phyloP scores from a whole-genome alignment of 2,329 filamentous ascomycete genomes.

The Paramyrothecium roridum region DNA sequence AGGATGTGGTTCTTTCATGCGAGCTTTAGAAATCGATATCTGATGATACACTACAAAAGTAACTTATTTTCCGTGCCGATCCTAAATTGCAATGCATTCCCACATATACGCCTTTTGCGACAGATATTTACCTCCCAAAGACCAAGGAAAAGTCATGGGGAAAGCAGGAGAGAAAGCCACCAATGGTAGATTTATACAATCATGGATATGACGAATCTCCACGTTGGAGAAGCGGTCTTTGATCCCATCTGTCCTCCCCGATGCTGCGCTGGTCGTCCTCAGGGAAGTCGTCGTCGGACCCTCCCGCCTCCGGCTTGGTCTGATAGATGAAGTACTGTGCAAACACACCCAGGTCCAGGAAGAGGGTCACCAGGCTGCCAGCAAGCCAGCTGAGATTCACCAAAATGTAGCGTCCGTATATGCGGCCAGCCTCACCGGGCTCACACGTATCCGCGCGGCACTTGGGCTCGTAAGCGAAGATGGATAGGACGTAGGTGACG shows the following conservation, averaged over 20 bases:
- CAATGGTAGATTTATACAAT: neutral
- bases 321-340: constrained; percentile 88
- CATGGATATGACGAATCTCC: constrained; percentile 23
- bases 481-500: constrained; percentile 86
- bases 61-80: too few species aligned
- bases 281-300: constrained; percentile 19
- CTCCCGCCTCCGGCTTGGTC: constrained; percentile 28
- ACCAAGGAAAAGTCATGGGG: neutral
- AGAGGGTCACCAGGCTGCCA: constrained; percentile 82
- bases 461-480: constrained; percentile 81
- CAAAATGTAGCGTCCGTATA: constrained; percentile 80
- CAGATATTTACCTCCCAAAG: neutral
- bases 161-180: neutral
- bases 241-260: constrained; percentile 31
- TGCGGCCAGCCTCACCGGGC: constrained; percentile 58
- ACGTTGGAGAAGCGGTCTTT: constrained; percentile 33
- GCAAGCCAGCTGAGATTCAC: constrained; percentile 90
- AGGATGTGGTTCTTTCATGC: too few species aligned
- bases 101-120: too few species aligned
- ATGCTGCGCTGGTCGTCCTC: constrained; percentile 20
- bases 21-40: too few species aligned
- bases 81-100: too few species aligned
- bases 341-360: constrained; percentile 84
- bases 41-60: too few species aligned
- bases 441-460: constrained; percentile 57